Evolutionary conservation across 1,139 yeast species (phyloP).

Genomic region (Lodderomyces elongisporus): DNA sequence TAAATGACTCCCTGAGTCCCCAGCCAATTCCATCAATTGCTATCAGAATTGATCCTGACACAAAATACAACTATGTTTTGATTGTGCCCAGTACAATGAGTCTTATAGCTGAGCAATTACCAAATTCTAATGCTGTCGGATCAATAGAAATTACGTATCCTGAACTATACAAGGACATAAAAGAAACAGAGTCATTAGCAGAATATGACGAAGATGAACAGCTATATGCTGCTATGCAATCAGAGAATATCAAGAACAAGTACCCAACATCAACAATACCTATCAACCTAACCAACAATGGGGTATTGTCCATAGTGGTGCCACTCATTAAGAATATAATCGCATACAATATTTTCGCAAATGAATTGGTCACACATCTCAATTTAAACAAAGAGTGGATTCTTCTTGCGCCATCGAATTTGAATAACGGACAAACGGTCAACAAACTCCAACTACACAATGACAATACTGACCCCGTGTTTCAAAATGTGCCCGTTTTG

Average conservation of each 20-base stretch:
- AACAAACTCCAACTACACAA: slow-evolving; percentile 23
- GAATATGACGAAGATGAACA: slow-evolving; percentile 56
- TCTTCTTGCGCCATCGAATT: slow-evolving; percentile 30
- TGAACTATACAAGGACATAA: slow-evolving; percentile 8
- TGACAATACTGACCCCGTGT: slow-evolving; percentile 11
- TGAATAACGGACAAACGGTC: slow-evolving; percentile 28
- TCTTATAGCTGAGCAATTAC: slow-evolving; percentile 20
- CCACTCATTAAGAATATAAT: slow-evolving; percentile 32
- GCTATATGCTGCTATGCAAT: slow-evolving; percentile 35
- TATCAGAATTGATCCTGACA: slow-evolving; percentile 11
- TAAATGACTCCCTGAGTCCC: slow-evolving; percentile 13
- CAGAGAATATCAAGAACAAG: slow-evolving; percentile 18
- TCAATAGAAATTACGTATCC: slow-evolving; percentile 21
- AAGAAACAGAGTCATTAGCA: slow-evolving; percentile 16
- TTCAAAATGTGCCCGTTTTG: slow-evolving; percentile 26
- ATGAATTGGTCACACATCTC: slow-evolving; percentile 15
- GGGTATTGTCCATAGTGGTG: slow-evolving; percentile 18
- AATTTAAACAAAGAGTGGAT: slow-evolving; percentile 20
- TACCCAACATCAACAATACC: slow-evolving; percentile 24
- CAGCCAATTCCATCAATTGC: slow-evolving; percentile 14
- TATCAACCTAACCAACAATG: slow-evolving; percentile 12
- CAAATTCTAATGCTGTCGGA: slow-evolving; percentile 18
- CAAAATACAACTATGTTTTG: slow-evolving; percentile 15
- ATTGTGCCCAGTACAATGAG: slow-evolving; percentile 27
- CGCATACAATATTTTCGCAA: slow-evolving; percentile 28